Evolutionary conservation across 352 stramenopile species (phyloP).

Genomic region (Globisporangium solare): DNA sequence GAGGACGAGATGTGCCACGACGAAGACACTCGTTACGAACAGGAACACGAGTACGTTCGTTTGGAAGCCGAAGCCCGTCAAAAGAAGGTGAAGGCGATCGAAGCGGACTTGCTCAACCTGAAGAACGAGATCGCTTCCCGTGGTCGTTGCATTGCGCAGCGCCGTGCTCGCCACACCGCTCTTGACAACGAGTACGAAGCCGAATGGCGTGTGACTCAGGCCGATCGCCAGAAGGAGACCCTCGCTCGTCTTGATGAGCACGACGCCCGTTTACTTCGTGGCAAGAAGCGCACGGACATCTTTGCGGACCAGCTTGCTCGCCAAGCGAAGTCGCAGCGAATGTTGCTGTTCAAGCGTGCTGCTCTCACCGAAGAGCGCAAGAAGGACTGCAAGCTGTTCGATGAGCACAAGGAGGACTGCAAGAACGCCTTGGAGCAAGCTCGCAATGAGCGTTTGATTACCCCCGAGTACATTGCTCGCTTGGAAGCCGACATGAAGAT

Average conservation of each 20-base stretch:
- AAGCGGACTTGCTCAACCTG: slow-evolving; percentile 65
- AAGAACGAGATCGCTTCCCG: slow-evolving; percentile 80
- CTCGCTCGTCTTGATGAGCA: slow-evolving; percentile 66
- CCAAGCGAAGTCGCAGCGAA: slow-evolving; percentile 79
- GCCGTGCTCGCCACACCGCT: slow-evolving; percentile 61
- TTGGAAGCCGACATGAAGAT: slow-evolving; percentile 86
- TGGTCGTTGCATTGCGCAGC: slow-evolving; percentile 66
- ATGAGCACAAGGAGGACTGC: slow-evolving; percentile 82
- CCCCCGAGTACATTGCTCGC: slow-evolving; percentile 79
- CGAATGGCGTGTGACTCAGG: slow-evolving; percentile 78
- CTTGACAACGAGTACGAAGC: slow-evolving; percentile 83
- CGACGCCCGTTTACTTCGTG: slow-evolving; percentile 55
- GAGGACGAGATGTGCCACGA: slow-evolving; percentile 86
- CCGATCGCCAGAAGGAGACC: slow-evolving; percentile 54
- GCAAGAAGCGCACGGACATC: slow-evolving; percentile 83
- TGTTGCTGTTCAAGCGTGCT: slow-evolving; percentile 85
- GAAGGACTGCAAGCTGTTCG: slow-evolving; percentile 72
- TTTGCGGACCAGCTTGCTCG: slow-evolving; percentile 74
- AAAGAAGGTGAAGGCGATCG: slow-evolving; percentile 82
- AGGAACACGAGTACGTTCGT: slow-evolving; percentile 83
- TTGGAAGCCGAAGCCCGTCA: slow-evolving; percentile 66
- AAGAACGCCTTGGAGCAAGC: slow-evolving; percentile 71
- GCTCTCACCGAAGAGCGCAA: slow-evolving; percentile 83
- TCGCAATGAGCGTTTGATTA: slow-evolving; percentile 65
- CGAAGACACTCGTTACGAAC: slow-evolving; percentile 78